A percentile compares a stretch with the other conserved stretches of the same genome.
phyloP scores from a whole-genome alignment of 139 green algal genomes.

The Asterochloris erici region DNA sequence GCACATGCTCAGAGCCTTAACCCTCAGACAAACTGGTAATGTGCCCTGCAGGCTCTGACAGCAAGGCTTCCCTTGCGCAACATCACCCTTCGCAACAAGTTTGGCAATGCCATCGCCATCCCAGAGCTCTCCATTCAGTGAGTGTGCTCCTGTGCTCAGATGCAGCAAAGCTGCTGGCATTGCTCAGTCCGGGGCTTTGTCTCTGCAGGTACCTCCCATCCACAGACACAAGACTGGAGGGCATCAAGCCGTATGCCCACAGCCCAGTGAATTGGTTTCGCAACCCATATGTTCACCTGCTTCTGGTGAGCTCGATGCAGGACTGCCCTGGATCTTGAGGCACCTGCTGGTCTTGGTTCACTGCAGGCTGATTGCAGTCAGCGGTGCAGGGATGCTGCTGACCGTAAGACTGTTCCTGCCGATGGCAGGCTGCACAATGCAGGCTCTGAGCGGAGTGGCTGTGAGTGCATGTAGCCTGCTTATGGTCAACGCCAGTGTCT shows the following conservation, averaged over 20 bases:
- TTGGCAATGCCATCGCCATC: constrained; percentile 46
- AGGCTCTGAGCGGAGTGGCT: too few relatives aligned
- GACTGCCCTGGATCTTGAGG: too few relatives aligned
- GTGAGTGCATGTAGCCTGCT: neutral
- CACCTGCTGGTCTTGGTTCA: too few relatives aligned
- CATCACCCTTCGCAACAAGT: constrained; percentile 65
- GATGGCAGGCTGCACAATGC: too few relatives aligned
- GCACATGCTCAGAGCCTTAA: neutral
- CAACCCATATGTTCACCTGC: constrained; percentile 62
- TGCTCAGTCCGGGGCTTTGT: neutral
- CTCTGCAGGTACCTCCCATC: constrained; percentile 56
- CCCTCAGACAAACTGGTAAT: neutral
- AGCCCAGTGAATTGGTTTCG: constrained; percentile 76
- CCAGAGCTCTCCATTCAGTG: constrained; percentile 58
- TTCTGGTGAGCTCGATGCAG: constrained; percentile 46
- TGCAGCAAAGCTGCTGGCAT: neutral
- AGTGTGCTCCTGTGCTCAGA: constrained; percentile 7
- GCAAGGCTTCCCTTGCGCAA: constrained; percentile 48
- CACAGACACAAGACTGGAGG: constrained; percentile 45
- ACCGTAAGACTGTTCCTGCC: too few relatives aligned
- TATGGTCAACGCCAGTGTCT: neutral
- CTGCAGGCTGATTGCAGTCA: too few relatives aligned
- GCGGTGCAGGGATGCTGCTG: too few relatives aligned
- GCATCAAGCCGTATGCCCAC: constrained; percentile 53
- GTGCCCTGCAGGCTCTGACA: constrained; percentile 54